phyloP scores from a whole-genome alignment of 345 rosid species.

The Eucalyptus marginata region DNA sequence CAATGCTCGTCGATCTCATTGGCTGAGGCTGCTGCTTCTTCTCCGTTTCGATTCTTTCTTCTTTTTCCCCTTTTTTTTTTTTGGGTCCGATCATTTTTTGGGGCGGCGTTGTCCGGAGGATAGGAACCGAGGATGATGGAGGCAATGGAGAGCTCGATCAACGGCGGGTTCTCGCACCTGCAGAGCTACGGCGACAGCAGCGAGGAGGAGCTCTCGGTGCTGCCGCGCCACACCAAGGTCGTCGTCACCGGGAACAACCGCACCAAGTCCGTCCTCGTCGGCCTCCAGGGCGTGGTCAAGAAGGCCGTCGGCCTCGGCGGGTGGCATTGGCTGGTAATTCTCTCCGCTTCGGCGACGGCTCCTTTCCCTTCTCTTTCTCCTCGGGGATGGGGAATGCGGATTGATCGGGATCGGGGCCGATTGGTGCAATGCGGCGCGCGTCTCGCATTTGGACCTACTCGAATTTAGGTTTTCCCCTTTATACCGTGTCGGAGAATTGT shows the following conservation, averaged over 20 bases:
- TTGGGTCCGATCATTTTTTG: not conserved
- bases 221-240: constrained; percentile 96
- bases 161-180: constrained; percentile 61
- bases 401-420: not conserved
- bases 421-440: not conserved
- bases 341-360: not conserved
- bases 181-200: constrained; percentile 80
- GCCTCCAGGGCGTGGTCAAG: constrained; percentile 93
- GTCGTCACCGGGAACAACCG: constrained; percentile 98
- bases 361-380: not conserved
- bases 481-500: not conserved
- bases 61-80: too few species aligned
- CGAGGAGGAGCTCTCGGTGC: constrained; percentile 90
- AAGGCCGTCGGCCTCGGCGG: constrained; percentile 99
- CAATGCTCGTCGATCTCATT: constrained; percentile 44
- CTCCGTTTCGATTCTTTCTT: not conserved
- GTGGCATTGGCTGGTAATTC: constrained; percentile 97
- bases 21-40: not conserved
- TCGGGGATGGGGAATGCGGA: constrained; percentile 11
- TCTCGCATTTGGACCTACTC: not conserved
- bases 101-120: not conserved
- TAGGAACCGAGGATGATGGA: constrained; percentile 35
- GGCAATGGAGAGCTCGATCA: constrained; percentile 56
- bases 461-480: not conserved
- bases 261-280: constrained; percentile 94